phyloP scores from a whole-genome alignment of 306 rosid species.

The Morella rubra region DNA sequence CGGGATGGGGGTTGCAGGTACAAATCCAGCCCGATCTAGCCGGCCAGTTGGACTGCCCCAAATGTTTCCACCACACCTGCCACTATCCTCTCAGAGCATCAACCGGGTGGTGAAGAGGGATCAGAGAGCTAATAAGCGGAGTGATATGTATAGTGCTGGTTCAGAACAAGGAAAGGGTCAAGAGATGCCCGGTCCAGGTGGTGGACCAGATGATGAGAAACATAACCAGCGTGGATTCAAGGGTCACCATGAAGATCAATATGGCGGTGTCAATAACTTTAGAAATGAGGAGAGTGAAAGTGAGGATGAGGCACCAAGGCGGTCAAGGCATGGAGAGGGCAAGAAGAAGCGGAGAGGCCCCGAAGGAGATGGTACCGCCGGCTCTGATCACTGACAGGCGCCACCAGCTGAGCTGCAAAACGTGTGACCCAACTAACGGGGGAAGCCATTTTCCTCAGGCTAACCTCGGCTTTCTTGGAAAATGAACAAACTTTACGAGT shows the following conservation, averaged over 20 bases:
- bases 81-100: slow-evolving; percentile 50
- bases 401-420: slow-evolving; percentile 19
- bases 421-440: slow-evolving; percentile 31
- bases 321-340: slow-evolving; percentile 97
- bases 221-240: slow-evolving; percentile 67
- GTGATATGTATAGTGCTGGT: slow-evolving; percentile 65
- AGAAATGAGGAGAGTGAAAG: slow-evolving; percentile 87
- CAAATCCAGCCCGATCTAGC: slow-evolving; percentile 65
- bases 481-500: slow-evolving; percentile 9
- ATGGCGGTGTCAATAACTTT: slow-evolving; percentile 43
- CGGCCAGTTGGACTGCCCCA: slow-evolving; percentile 81
- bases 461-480: slow-evolving; percentile 20
- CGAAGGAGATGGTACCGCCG: slow-evolving; percentile 52
- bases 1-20: slow-evolving; percentile 80
- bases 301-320: slow-evolving; percentile 96
- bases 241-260: slow-evolving; percentile 56
- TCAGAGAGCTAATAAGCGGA: slow-evolving; percentile 66
- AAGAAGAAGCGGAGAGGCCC: slow-evolving; percentile 76
- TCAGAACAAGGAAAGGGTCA: slow-evolving; percentile 73
- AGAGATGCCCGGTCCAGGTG: slow-evolving; percentile 55
- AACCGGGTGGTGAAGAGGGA: slow-evolving; percentile 66
- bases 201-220: slow-evolving; percentile 67
- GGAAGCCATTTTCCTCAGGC: slow-evolving; percentile 33
- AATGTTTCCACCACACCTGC: slow-evolving; percentile 78
- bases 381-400: slow-evolving; percentile 49